phyloP scores from a whole-genome alignment of 306 rosid species.

The Urtica urens region DNA sequence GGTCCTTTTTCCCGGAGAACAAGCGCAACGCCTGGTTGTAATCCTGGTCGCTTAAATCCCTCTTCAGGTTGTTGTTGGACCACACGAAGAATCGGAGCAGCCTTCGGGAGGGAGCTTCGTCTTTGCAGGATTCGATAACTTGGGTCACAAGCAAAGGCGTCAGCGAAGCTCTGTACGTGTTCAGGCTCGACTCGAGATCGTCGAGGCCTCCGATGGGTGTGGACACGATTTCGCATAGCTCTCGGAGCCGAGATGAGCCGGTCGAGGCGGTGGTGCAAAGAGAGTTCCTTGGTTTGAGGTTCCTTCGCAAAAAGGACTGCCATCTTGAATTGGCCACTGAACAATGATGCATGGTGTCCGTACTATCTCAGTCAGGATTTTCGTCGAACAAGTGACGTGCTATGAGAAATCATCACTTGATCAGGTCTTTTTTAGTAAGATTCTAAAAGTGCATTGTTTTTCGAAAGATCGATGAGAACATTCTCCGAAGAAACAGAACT shows the following conservation, averaged over 20 bases:
- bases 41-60: slow-evolving; percentile 44
- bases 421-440: too few relatives aligned
- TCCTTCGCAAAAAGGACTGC: slow-evolving; percentile 18
- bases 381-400: neutral
- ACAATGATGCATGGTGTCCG: neutral
- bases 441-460: too few relatives aligned
- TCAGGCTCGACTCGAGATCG: slow-evolving; percentile 50
- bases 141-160: slow-evolving; percentile 53
- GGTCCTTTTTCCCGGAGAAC: slow-evolving; percentile 62
- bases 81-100: slow-evolving; percentile 77
- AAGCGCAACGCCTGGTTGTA: slow-evolving; percentile 52
- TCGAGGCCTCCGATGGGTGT: slow-evolving; percentile 57
- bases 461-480: too few relatives aligned
- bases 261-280: slow-evolving; percentile 25
- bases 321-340: slow-evolving; percentile 19
- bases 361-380: neutral
- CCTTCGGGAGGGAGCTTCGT: slow-evolving; percentile 57
- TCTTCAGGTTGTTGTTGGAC: slow-evolving; percentile 46
- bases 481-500: too few relatives aligned
- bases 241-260: slow-evolving; percentile 25
- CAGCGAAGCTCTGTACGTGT: slow-evolving; percentile 24
- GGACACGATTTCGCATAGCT: slow-evolving; percentile 36
- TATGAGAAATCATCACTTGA: too few relatives aligned
- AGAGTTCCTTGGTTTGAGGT: slow-evolving; percentile 5
- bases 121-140: slow-evolving; percentile 52